phyloP scores from a whole-genome alignment of 129 eudicot genomes.

The Saposhnikovia divaricata region DNA sequence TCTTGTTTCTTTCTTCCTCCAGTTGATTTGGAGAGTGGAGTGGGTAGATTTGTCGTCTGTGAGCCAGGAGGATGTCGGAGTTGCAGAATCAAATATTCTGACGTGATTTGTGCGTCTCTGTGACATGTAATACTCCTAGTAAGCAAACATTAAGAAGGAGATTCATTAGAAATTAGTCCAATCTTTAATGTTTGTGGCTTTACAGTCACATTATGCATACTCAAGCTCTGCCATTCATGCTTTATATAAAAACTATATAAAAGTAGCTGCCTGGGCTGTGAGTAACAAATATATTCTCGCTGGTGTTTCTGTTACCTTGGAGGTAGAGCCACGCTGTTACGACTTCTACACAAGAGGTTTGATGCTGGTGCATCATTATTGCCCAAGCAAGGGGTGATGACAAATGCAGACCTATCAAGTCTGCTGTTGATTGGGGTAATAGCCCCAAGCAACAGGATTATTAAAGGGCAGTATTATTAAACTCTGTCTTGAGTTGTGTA shows the following conservation, averaged over 20 bases:
- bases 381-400: slow-evolving; percentile 32
- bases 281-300: slow-evolving; percentile 38
- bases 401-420: slow-evolving; percentile 30
- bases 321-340: slow-evolving; percentile 25
- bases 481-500: neutral
- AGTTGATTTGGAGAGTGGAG: too few relatives aligned
- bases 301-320: slow-evolving; percentile 27
- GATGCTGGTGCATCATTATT: slow-evolving; percentile 36
- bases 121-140: too few relatives aligned
- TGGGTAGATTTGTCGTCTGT: too few relatives aligned
- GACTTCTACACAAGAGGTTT: slow-evolving; percentile 41
- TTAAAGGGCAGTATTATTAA: neutral
- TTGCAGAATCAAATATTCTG: too few relatives aligned
- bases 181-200: too few relatives aligned
- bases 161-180: too few relatives aligned
- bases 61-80: too few relatives aligned
- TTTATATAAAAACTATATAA: slow-evolving; percentile 37
- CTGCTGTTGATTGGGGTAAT: slow-evolving; percentile 40
- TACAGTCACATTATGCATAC: too few relatives aligned
- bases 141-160: too few relatives aligned
- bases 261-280: slow-evolving; percentile 41
- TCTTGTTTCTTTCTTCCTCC: too few relatives aligned
- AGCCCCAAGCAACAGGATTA: slow-evolving; percentile 19
- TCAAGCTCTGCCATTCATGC: neutral
- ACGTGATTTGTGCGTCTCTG: too few relatives aligned